Base-by-base conservation (phyloP, 192 early-diverging fungal species). In the Coemansia sp. region DNA sequence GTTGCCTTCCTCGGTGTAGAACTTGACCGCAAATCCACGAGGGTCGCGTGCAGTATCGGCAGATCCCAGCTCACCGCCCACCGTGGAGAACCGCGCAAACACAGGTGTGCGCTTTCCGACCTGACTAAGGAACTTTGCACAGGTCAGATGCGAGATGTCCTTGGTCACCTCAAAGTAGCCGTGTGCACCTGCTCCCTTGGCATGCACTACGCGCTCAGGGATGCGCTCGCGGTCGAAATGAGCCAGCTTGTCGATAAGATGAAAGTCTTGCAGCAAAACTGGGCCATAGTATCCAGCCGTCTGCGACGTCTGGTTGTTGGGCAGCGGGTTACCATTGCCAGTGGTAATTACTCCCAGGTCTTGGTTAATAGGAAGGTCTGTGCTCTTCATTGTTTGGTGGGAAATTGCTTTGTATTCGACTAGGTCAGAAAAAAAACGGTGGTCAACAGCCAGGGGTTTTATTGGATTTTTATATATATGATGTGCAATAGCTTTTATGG, bases 1-100 rank as follows among this genome's bases (percentile, higher is more conserved):
- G 62, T 81, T 86, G 49, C 85, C 85, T 56, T 87, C 86, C 71
- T 85, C 82, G 2, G 86, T 87, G 64, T 85, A 87, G 57, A 87
- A 84, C 66, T 87, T 87, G 58, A 83, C 57, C 9, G 83, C 76
- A 60, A 88, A 86, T 18, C 84, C 86, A n/a, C 86, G 81, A 29
- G 82, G 82, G 35, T 88, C 83, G 22, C 83, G 71, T 46, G 77
- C 82, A 13, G 83, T 85, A 55, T 88, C 85, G 10, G 82, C 78
- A 1, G 80, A 81, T 4, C 84, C 84, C 40, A 54, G 60, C 55
- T 79, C 78, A 18, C 80, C 83, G 42, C 71, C 74, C 34, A 88
- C 83, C 8, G 81, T 85, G 0, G 83, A 85, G 67, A 88, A 82
- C 24, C 86, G 79, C 7, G 67, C 53, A 67, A 88, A 88, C 3